Percentiles rank a stretch among this genome's conserved stretches.
Evolutionary conservation across 495 filamentous ascomycete genomes (phyloP).

Genomic region (Tuber brumale): DNA sequence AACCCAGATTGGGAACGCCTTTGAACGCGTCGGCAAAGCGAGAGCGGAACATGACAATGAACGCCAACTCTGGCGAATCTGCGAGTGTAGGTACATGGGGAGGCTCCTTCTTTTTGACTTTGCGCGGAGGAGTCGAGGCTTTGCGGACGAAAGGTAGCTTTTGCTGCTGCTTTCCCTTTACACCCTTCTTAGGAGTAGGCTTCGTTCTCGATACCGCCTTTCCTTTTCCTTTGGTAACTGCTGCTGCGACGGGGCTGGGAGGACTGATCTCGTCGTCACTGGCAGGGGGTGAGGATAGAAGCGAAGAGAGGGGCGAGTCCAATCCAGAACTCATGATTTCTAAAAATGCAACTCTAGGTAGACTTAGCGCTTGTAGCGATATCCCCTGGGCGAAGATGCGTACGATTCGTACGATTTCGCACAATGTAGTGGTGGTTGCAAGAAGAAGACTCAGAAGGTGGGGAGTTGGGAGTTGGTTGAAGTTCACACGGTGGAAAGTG

Average conservation of each 20-base stretch:
- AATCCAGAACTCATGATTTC: constrained; percentile 41
- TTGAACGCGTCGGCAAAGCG: constrained; percentile 86
- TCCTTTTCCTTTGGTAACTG: constrained; percentile 42
- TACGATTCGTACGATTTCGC: neutral
- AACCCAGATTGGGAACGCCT: constrained; percentile 77
- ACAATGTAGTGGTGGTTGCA: constrained; percentile 14
- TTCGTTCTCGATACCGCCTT: constrained; percentile 45
- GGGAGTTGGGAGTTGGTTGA: constrained; percentile 18
- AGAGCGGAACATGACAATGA: constrained; percentile 95
- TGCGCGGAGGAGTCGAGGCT: constrained; percentile 60
- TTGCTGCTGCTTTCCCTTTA: constrained; percentile 30
- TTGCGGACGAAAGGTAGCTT: constrained; percentile 15
- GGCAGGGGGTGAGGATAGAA: constrained; percentile 55
- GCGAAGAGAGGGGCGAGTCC: constrained; percentile 55
- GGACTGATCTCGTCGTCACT: constrained; percentile 51
- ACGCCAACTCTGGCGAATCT: constrained; percentile 86
- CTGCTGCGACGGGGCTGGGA: constrained; percentile 33
- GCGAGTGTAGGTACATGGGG: constrained; percentile 81
- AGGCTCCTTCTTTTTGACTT: constrained; percentile 69
- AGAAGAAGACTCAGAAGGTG: constrained; percentile 1
- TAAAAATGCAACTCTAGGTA: neutral
- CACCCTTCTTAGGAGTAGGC: constrained; percentile 11
- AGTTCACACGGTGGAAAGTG: constrained; percentile 26
- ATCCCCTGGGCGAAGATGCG: neutral
- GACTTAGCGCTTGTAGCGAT: neutral